Evolutionary conservation across 345 rosid species (phyloP).

Genomic region (Iberis pinnata): DNA sequence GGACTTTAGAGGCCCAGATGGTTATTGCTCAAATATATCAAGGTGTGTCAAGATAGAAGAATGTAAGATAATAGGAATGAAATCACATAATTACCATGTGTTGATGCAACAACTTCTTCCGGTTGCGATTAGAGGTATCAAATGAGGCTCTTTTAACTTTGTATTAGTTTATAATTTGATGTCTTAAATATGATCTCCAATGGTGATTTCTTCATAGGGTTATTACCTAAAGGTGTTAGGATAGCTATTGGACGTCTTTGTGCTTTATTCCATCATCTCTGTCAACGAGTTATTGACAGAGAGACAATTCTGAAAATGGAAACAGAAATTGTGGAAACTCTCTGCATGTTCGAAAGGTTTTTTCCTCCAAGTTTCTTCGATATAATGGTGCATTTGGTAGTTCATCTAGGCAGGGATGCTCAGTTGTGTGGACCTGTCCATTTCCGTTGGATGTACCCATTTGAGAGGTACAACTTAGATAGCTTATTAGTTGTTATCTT

Average conservation of each 20-base stretch:
- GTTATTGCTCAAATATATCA: background rate
- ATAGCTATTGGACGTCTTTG: background rate
- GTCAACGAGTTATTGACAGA: background rate
- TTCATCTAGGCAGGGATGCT: background rate
- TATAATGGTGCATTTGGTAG: background rate
- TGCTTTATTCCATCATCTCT: background rate
- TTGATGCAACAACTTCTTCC: background rate
- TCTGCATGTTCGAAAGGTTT: background rate
- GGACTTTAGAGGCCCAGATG: background rate
- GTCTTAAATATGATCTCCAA: no score
- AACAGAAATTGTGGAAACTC: no score
- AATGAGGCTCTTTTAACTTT: no score
- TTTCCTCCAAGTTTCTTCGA: background rate
- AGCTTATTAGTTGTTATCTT: no score
- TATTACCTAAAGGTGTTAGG: no score
- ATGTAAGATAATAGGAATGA: background rate
- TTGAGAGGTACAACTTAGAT: no score
- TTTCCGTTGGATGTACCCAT: no score
- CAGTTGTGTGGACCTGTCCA: background rate
- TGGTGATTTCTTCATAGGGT: no score
- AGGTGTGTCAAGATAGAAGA: background rate
- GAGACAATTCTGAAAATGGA: background rate
- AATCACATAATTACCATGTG: conserved; percentile 1
- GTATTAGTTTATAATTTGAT: no score
- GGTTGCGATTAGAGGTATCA: no score